Evolutionary conservation across 2,329 filamentous ascomycete genomes (phyloP).

Genomic region (Teratosphaeriaceae sp.): DNA sequence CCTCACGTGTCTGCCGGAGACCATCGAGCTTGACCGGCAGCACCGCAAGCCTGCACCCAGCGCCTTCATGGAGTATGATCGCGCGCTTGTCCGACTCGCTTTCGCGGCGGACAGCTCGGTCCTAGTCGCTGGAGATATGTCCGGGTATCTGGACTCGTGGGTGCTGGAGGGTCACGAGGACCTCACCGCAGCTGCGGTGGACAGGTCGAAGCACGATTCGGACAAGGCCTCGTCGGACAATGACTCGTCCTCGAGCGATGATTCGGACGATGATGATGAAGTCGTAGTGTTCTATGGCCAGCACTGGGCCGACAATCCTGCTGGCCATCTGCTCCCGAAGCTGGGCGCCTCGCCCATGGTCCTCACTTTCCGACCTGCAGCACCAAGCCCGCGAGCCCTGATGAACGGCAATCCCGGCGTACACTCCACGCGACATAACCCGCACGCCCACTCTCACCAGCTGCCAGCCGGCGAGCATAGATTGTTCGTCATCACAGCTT

Average conservation of each 20-base stretch:
- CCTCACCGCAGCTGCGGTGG: conserved; percentile 36
- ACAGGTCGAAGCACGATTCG: conserved; percentile 22
- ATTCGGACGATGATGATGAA: conserved; percentile 39
- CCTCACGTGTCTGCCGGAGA: conserved; percentile 31
- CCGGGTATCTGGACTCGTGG: conserved; percentile 85
- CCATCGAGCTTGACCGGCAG: conserved; percentile 34
- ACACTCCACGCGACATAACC: conserved; percentile 45
- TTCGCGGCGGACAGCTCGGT: conserved; percentile 79
- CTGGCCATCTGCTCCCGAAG: conserved; percentile 39
- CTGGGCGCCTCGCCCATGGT: conserved; percentile 40
- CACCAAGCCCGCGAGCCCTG: conserved; percentile 16
- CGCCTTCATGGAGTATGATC: conserved; percentile 62
- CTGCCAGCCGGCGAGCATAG: conserved; percentile 47
- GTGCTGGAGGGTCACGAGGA: conserved; percentile 56
- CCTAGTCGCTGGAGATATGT: conserved; percentile 71
- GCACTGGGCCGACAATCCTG: conserved; percentile 70
- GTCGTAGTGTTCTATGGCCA: conserved; percentile 50
- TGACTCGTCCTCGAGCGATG: conserved; percentile 28
- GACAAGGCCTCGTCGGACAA: conserved; percentile 21
- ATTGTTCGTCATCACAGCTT: conserved; percentile 56
- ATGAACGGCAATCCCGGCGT: conserved; percentile 43
- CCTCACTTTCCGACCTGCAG: conserved; percentile 39
- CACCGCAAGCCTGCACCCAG: conserved; percentile 24
- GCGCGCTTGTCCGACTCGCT: conserved; percentile 63
- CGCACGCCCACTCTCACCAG: conserved; percentile 50